phyloP scores from a whole-genome alignment of 768 basidiomycete genomes.

The Xanthoconium purpureum region DNA sequence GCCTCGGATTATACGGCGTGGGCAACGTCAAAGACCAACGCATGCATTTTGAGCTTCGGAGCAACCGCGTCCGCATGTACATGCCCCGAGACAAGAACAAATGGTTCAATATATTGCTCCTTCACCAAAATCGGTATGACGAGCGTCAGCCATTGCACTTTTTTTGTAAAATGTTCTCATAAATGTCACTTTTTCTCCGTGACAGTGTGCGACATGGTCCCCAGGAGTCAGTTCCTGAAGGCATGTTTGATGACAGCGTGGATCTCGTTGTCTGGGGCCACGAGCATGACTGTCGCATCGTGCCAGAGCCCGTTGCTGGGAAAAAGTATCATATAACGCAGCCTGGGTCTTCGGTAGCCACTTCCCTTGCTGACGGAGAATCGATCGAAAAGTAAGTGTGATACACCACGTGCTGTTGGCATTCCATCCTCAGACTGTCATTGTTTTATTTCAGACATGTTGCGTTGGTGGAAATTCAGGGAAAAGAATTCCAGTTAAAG shows the following conservation, averaged over 20 bases:
- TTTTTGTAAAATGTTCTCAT: constrained; percentile 10
- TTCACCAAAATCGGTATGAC: constrained; percentile 92
- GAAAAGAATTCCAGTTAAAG: constrained; percentile 80
- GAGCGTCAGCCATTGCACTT: not conserved
- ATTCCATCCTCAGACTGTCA: not conserved
- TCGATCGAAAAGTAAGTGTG: constrained; percentile 75
- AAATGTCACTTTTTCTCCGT: not conserved
- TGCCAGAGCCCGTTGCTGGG: constrained; percentile 86
- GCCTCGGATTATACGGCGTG: constrained; percentile 90
- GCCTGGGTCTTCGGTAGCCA: constrained; percentile 94
- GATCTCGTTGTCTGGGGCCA: constrained; percentile 98
- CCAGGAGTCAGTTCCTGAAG: constrained; percentile 92
- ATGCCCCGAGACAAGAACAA: constrained; percentile 88
- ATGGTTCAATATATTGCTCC: constrained; percentile 92
- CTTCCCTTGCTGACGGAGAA: constrained; percentile 92
- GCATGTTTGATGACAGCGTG: constrained; percentile 94
- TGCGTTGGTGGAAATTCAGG: constrained; percentile 82
- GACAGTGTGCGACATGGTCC: constrained; percentile 89
- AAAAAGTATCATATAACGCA: constrained; percentile 91
- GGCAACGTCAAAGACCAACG: constrained; percentile 96
- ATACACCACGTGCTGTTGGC: not conserved
- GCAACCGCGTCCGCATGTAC: constrained; percentile 93
- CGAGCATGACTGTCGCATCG: constrained; percentile 94
- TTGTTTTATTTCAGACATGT: constrained; percentile 63
- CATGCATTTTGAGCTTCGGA: constrained; percentile 94